Percentiles rank a stretch among this genome's conserved stretches.
Conservation (phyloP, 805 yeast genomes). For the Yamadazyma paraphyllophila region DNA sequence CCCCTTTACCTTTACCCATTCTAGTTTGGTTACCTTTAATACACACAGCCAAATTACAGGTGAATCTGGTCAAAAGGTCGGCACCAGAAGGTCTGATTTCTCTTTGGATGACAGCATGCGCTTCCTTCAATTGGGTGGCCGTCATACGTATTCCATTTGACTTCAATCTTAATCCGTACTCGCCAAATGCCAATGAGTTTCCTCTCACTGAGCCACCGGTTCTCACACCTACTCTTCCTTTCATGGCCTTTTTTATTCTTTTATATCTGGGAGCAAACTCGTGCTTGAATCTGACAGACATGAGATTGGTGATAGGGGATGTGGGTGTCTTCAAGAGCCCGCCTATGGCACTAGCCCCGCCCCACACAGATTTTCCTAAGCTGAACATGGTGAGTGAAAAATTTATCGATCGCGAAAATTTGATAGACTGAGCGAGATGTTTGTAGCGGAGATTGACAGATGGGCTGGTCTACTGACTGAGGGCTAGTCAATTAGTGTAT, state of each 20-base stretch:
- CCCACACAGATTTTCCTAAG: slow-evolving; percentile 1
- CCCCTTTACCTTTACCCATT: slow-evolving; percentile 99
- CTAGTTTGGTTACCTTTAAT: slow-evolving; percentile 97
- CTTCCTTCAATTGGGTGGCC: slow-evolving; percentile 87
- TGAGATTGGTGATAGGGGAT: slow-evolving; percentile 3
- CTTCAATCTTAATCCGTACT: slow-evolving; percentile 81
- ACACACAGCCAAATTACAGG: slow-evolving; percentile 86
- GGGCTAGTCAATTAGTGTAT: no score
- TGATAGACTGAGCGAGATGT: neutral
- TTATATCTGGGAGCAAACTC: slow-evolving; percentile 78
- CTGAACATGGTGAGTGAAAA: slow-evolving; percentile 4
- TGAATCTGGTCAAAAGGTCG: slow-evolving; percentile 72
- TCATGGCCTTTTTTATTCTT: slow-evolving; percentile 71
- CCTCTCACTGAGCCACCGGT: slow-evolving; percentile 94
- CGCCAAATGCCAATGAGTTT: slow-evolving; percentile 75
- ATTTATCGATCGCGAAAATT: neutral
- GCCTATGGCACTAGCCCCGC: neutral
- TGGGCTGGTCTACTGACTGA: no score
- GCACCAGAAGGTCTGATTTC: slow-evolving; percentile 79
- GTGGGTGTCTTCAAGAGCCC: neutral
- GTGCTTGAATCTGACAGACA: slow-evolving; percentile 48
- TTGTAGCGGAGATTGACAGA: neutral
- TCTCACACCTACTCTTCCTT: slow-evolving; percentile 92
- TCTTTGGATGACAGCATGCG: slow-evolving; percentile 83
- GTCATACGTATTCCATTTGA: slow-evolving; percentile 84